Conservation (phyloP, 345 rosid genomes). For the Lagerstroemia speciosa region DNA sequence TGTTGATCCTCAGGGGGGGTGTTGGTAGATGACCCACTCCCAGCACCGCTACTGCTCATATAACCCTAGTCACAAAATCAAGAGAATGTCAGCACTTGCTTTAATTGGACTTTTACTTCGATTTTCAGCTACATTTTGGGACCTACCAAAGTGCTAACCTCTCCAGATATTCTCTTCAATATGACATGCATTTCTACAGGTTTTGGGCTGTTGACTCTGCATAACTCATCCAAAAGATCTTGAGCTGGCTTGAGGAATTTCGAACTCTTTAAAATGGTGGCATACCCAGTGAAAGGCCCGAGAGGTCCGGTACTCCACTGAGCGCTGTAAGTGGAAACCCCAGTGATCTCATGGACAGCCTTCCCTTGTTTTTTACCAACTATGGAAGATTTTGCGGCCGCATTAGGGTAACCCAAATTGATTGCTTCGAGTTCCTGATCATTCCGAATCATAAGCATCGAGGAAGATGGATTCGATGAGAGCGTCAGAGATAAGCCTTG, state of each 20-base stretch:
- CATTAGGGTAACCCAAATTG: conserved; percentile 4
- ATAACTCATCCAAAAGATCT: conserved; percentile 39
- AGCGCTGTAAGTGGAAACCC: conserved; percentile 14
- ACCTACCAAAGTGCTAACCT: conserved; percentile 16
- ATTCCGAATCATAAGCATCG: conserved; percentile 10
- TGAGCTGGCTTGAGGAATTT: conserved; percentile 50
- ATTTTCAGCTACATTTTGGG: conserved; percentile 8
- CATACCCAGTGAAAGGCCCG: conserved; percentile 71
- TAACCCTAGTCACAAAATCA: conserved; percentile 18
- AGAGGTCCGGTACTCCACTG: conserved; percentile 40
- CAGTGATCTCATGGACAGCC: conserved; percentile 18
- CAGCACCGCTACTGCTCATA: conserved; percentile 16
- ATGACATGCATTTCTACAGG: conserved; percentile 2
- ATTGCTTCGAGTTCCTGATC: conserved; percentile 11
- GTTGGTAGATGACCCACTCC: conserved; percentile 22
- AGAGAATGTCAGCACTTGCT: conserved; percentile 4
- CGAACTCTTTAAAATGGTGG: conserved; percentile 51
- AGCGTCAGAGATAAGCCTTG: conserved; percentile 47
- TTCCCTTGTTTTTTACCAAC: conserved; percentile 21
- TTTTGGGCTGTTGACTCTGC: conserved; percentile 13
- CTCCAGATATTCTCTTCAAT: conserved; percentile 15
- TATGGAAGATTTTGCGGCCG: conserved; percentile 14
- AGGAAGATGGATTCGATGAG: conserved; percentile 32
- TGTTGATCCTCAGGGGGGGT: conserved; percentile 43
- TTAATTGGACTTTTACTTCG: conserved; percentile 6